Evolutionary conservation across 768 basidiomycete species (phyloP).

Genomic region (Trametopsis cervina): DNA sequence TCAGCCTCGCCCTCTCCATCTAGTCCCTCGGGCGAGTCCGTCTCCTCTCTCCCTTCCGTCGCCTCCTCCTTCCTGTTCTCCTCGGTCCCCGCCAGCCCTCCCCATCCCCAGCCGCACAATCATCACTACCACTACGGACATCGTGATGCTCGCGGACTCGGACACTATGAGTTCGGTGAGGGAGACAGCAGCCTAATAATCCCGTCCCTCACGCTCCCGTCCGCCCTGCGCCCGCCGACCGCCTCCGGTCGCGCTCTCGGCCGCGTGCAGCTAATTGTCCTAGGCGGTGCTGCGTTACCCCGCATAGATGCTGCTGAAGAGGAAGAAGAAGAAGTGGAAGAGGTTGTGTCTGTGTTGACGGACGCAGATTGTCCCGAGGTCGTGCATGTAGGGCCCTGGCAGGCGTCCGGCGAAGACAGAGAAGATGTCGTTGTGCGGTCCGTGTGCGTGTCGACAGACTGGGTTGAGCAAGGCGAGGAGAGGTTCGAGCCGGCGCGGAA

Average conservation of each 20-base stretch:
- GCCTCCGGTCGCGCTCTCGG: conserved; percentile 65
- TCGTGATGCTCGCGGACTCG: conserved; percentile 12
- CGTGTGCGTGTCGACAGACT: conserved; percentile 59
- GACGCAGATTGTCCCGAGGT: conserved; percentile 60
- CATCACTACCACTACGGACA: conserved; percentile 23
- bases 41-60: conserved; percentile 67
- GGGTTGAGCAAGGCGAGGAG: conserved; percentile 64
- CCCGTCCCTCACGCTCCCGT: conserved; percentile 58
- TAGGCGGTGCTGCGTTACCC: conserved; percentile 46
- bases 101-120: conserved; percentile 27
- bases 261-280: conserved; percentile 48
- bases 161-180: conserved; percentile 17
- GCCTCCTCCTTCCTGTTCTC: conserved; percentile 76
- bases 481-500: conserved; percentile 60
- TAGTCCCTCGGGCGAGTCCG: conserved; percentile 53
- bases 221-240: conserved; percentile 55
- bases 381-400: conserved; percentile 56
- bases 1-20: conserved; percentile 56
- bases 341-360: conserved; percentile 39
- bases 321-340: conserved; percentile 16
- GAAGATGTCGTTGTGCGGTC: conserved; percentile 15
- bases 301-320: background rate
- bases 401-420: conserved; percentile 31
- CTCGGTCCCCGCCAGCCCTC: conserved; percentile 62
- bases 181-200: conserved; percentile 54